phyloP scores from a whole-genome alignment of 2,329 filamentous ascomycete species.

The Phoma herbarum region DNA sequence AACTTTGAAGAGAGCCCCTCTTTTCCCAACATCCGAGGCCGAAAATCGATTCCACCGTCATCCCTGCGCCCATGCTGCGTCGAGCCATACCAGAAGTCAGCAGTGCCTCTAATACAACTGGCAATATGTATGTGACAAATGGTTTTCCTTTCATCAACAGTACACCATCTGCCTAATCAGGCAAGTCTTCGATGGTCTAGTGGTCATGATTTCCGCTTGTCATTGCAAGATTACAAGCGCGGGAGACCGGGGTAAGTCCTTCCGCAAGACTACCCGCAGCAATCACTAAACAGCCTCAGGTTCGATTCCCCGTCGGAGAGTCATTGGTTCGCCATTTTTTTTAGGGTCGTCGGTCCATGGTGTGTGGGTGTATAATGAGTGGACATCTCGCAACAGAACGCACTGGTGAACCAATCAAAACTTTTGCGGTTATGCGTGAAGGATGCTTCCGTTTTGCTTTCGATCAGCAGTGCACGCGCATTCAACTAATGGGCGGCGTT shows the following conservation, averaged over 20 bases:
- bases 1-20: neutral
- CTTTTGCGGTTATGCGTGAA: neutral
- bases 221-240: neutral
- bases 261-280: no score
- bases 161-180: no score
- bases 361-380: neutral
- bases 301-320: neutral
- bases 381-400: neutral
- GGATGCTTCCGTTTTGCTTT: neutral
- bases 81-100: no score
- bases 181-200: conserved; percentile 9
- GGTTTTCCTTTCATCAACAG: no score
- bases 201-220: conserved; percentile 26
- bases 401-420: neutral
- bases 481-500: no score
- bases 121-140: no score
- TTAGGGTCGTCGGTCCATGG: no score
- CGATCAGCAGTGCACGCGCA: neutral
- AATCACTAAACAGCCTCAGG: no score
- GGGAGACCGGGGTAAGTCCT: conserved; percentile 18
- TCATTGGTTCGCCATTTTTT: no score
- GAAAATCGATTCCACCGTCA: neutral
- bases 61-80: no score
- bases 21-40: neutral
- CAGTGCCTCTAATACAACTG: no score